Evolutionary conservation across 208 protist genomes (phyloP).

Genomic region (Tritrichomonas foetus): DNA sequence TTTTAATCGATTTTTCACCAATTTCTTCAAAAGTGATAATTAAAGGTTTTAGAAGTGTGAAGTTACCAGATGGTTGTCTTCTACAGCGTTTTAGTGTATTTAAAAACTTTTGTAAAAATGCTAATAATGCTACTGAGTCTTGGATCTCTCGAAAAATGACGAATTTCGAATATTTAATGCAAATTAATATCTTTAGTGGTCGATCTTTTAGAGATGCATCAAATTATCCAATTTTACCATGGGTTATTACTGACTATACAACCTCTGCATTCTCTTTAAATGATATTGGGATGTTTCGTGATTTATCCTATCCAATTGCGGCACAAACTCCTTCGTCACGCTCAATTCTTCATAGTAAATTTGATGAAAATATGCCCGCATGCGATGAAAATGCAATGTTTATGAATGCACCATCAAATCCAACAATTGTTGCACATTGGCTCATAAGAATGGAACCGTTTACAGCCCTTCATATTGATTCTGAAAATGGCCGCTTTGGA

Average conservation of each 20-base stretch:
- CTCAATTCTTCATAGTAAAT: neutral
- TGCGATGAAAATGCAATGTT: neutral
- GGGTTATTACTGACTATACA: neutral
- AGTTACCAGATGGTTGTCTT: no score
- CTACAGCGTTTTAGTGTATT: no score
- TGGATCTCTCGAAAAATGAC: neutral
- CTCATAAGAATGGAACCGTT: neutral
- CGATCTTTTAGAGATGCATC: neutral
- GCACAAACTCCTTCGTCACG: neutral
- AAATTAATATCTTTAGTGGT: neutral
- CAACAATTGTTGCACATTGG: constrained; percentile 34
- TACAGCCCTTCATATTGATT: neutral
- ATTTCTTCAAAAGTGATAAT: neutral
- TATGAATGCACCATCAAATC: neutral
- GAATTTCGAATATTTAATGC: constrained; percentile 31
- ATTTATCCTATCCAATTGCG: neutral
- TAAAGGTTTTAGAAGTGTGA: neutral
- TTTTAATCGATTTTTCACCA: neutral
- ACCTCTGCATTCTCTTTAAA: neutral
- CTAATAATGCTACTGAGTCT: neutral
- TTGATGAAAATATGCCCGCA: neutral
- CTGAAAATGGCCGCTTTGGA: neutral
- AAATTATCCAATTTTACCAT: constrained; percentile 36
- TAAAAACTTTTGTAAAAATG: neutral
- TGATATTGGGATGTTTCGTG: neutral